phyloP scores from a whole-genome alignment of 2,329 filamentous ascomycete genomes.

The Claviceps pazoutovae region DNA sequence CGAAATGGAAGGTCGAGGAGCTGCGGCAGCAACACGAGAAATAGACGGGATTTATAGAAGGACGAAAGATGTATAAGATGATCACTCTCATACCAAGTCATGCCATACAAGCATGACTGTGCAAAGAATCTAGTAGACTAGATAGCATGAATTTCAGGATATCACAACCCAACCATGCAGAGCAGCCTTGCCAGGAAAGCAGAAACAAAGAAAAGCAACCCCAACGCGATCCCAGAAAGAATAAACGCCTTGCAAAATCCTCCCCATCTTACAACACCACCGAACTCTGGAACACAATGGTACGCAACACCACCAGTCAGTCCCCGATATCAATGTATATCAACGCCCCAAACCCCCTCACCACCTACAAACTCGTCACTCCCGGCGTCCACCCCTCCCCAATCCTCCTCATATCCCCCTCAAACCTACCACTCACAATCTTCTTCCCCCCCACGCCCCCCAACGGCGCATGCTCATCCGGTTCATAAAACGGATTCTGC shows the following conservation, averaged over 20 bases:
- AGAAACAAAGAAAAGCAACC: background rate
- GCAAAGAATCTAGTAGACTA: background rate
- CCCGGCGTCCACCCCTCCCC: conserved; percentile 76
- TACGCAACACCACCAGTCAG: background rate
- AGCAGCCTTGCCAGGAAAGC: background rate
- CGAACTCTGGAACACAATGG: background rate
- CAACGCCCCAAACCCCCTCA: background rate
- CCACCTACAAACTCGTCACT: conserved; percentile 39
- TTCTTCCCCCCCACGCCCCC: conserved; percentile 43
- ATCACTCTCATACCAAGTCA: background rate
- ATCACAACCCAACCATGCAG: background rate
- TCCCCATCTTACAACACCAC: background rate
- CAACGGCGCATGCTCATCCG: conserved; percentile 62
- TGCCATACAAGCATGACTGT: background rate
- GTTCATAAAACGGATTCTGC: conserved; percentile 89
- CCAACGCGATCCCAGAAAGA: background rate
- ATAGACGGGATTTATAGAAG: background rate
- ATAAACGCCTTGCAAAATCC: background rate
- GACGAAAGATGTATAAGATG: background rate
- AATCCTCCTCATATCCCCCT: conserved; percentile 70
- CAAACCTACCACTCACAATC: conserved; percentile 72
- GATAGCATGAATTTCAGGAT: background rate
- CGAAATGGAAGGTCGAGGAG: conserved; percentile 23
- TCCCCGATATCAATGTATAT: background rate
- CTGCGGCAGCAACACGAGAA: conserved; percentile 14